phyloP scores from a whole-genome alignment of 129 eudicot genomes.

The Solidago caesia region DNA sequence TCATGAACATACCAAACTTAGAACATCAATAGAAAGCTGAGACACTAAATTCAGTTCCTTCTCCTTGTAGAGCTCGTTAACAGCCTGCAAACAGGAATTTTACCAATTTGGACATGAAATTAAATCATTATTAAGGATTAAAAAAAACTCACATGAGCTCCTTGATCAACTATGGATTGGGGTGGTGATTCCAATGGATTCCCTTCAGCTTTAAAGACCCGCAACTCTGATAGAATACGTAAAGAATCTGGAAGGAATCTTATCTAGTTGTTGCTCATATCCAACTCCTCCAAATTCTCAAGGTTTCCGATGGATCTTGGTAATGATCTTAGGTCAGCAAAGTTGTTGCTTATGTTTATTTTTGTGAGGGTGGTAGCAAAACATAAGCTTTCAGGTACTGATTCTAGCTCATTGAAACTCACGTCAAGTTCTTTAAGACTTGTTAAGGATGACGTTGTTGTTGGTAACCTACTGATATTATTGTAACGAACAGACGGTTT shows the following conservation, averaged over 20 bases:
- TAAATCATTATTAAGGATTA: too few relatives aligned
- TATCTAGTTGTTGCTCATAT: slow-evolving; percentile 80
- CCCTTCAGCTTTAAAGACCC: slow-evolving; percentile 57
- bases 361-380: slow-evolving; percentile 76
- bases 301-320: slow-evolving; percentile 97
- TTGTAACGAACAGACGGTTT: slow-evolving; percentile 66
- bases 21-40: too few relatives aligned
- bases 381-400: slow-evolving; percentile 86
- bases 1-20: too few relatives aligned
- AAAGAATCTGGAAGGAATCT: slow-evolving; percentile 78
- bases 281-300: slow-evolving; percentile 78
- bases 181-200: too few relatives aligned
- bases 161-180: too few relatives aligned
- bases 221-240: slow-evolving; percentile 53
- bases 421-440: slow-evolving; percentile 73
- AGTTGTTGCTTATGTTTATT: slow-evolving; percentile 80
- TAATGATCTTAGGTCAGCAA: slow-evolving; percentile 67
- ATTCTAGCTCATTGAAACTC: slow-evolving; percentile 86
- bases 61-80: too few relatives aligned
- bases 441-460: slow-evolving; percentile 65
- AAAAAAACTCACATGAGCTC: too few relatives aligned
- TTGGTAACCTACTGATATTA: slow-evolving; percentile 69
- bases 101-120: too few relatives aligned
- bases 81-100: too few relatives aligned
- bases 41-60: too few relatives aligned